Base-by-base conservation (phyloP, 1,284 basidiomycete species). In the Vanrija sp. region DNA sequence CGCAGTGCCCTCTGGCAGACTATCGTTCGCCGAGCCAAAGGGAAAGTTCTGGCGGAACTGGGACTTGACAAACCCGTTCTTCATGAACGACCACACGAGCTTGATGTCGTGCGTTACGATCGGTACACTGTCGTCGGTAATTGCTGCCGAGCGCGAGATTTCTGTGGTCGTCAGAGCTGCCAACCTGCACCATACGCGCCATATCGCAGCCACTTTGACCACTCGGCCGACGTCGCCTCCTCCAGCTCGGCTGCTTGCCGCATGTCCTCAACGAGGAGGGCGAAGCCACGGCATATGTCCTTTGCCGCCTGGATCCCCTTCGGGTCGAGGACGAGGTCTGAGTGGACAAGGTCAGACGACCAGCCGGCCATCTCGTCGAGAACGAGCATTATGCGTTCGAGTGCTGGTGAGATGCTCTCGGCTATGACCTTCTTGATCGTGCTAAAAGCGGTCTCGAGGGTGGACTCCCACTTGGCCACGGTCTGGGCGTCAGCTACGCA, bases 151-250 rank as follows among this genome's bases (percentile, higher is more conserved):
- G 28, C 55, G 53, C 4, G 42, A 23, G 51, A 61, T 55, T 42
- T 61, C 60, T 61, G 34, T 49, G 21, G 21, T 23, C 19, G 51
- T 43, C 14, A 21, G 7, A 16, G 10, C 1, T 4, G 0, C 3
- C 1, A 5, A 23, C 2, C 21, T 15, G 9, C 1, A 10, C 2
- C 7, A 15, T 23, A 66, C 72, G 8, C 25, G 72, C 74, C 74
- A 47, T 70, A 74, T 46, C 67, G 71, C 5, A 75, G 49, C 73
- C 73, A 76, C 47, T 67, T 68, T 56, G 67, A 67, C 57, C 69
- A 76, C 42, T 75, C 74, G 10, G 57, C 57, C 0, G 66, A 55
- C 6, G 67, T 65, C 1, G 61, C 54, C 49, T 57, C 34, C 46
- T 72, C 71, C 18, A 65, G 62, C 38, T 63, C 58, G n/a, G 69